Evolutionary conservation across 768 basidiomycete genomes (phyloP).

Genomic region (Pulveroboletus sp.): DNA sequence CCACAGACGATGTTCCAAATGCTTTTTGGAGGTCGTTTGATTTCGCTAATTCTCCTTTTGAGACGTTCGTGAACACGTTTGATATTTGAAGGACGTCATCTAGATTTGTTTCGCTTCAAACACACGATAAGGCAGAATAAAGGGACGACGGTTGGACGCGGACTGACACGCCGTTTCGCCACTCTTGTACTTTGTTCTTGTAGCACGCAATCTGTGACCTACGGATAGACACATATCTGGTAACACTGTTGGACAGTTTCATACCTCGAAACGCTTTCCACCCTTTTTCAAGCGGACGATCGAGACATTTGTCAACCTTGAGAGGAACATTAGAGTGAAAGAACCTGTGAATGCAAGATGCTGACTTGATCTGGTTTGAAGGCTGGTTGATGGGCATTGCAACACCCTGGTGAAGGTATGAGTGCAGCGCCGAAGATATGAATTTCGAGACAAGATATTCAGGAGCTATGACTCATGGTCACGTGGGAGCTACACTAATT

Average conservation of each 20-base stretch:
- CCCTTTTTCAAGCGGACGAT: slow-evolving; percentile 95
- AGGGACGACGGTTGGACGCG: background rate
- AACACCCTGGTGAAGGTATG: too few relatives aligned
- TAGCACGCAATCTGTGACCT: slow-evolving; percentile 85
- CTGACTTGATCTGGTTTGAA: slow-evolving; percentile 86
- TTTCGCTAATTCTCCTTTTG: slow-evolving; percentile 93
- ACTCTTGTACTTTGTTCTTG: slow-evolving; percentile 99
- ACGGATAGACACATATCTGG: background rate
- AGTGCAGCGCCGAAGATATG: too few relatives aligned
- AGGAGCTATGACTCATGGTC: slow-evolving; percentile 17
- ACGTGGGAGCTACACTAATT: background rate
- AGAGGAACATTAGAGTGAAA: background rate
- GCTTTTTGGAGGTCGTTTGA: slow-evolving; percentile 88
- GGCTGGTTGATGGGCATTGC: slow-evolving; percentile 69
- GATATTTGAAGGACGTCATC: slow-evolving; percentile 97
- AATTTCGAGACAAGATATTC: too few relatives aligned
- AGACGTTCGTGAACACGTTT: slow-evolving; percentile 94
- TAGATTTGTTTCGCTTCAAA: slow-evolving; percentile 77
- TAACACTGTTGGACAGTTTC: background rate
- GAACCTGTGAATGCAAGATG: background rate
- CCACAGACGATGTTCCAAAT: slow-evolving; percentile 73
- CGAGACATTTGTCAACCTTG: slow-evolving; percentile 93
- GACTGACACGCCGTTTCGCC: slow-evolving; percentile 84
- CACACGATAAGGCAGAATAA: background rate
- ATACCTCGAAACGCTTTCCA: slow-evolving; percentile 95